These are phyloP conservation scores for Trypethelium eluteriae DNA, from an alignment of 495 filamentous ascomycete genomes.

Conservation along the genomic window DNA sequence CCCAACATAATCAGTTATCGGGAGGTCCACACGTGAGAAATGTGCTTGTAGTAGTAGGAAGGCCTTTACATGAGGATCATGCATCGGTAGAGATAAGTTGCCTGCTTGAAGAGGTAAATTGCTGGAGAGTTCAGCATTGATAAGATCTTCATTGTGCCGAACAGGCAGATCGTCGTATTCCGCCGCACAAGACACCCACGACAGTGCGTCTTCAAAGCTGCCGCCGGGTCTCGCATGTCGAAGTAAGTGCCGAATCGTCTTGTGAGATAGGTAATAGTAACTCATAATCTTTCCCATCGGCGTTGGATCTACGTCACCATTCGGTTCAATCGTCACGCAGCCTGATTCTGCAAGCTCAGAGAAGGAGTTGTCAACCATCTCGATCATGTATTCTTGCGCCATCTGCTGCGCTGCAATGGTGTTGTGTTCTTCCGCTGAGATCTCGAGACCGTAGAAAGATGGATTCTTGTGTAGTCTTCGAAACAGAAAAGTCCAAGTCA, in stretches of 20 bases:
- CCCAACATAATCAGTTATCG: conserved; percentile 94
- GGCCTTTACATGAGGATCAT: conserved; percentile 97
- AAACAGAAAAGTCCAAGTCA: conserved; percentile 99
- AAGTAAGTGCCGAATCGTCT: conserved; percentile 79
- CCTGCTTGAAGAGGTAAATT: conserved; percentile 65
- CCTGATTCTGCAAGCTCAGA: conserved; percentile 70
- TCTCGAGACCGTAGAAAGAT: conserved; percentile 93
- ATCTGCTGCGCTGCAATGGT: conserved; percentile 72
- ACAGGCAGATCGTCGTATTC: conserved; percentile 98
- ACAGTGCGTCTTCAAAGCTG: conserved; percentile 73
- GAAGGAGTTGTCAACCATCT: conserved; percentile 80
- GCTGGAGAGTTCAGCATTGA: conserved; percentile 84
- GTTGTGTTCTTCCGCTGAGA: conserved; percentile 88
- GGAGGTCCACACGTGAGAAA: conserved; percentile 83
- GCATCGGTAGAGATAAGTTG: conserved; percentile 75
- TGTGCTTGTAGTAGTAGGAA: conserved; percentile 91
- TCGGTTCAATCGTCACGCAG: conserved; percentile 73
- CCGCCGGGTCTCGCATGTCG: conserved; percentile 68
- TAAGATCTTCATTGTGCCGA: conserved; percentile 97
- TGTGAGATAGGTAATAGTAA: conserved; percentile 98
- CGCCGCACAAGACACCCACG: conserved; percentile 86
- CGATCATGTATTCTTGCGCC: conserved; percentile 87
- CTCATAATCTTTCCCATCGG: conserved; percentile 95
- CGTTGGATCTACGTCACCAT: conserved; percentile 81
- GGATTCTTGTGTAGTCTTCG: conserved; percentile 95